These are phyloP conservation scores for Alternaria hordeiaustralica DNA, from an alignment of 2,329 filamentous ascomycete species.

Conservation along the genomic window DNA sequence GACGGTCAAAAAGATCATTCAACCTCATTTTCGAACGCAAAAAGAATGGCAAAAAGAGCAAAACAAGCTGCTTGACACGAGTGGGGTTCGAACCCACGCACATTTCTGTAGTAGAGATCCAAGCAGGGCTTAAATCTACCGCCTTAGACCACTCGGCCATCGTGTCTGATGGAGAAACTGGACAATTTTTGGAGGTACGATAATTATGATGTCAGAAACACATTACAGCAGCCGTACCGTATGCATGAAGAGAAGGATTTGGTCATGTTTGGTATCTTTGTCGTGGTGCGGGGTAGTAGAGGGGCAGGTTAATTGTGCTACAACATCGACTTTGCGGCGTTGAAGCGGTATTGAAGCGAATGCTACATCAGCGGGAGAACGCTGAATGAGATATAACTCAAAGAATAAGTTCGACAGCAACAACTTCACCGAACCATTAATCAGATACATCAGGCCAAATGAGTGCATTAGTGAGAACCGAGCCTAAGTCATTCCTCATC, in stretches of 20 bases:
- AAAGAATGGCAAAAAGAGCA: not conserved
- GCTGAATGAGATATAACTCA: no score
- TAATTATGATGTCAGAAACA: no score
- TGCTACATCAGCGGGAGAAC: rapidly evolving
- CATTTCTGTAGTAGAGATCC: constrained; percentile 42
- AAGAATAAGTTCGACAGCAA: no score
- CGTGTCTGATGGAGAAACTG: constrained; percentile 26
- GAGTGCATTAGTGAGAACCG: not conserved
- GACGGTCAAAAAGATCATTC: not conserved
- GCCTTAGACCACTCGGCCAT: constrained; percentile 44
- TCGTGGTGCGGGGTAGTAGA: not conserved
- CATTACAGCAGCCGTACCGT: no score
- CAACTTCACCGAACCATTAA: no score
- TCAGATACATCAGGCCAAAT: not conserved
- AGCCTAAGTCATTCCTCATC: not conserved
- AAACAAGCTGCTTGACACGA: constrained; percentile 28
- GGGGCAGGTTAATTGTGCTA: not conserved
- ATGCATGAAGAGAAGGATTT: not conserved
- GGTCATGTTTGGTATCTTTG: not conserved
- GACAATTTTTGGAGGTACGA: not conserved
- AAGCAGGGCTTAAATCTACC: constrained; percentile 41
- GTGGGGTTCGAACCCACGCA: constrained; percentile 43
- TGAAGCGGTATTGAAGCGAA: not conserved
- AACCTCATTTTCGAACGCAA: not conserved
- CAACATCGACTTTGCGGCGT: not conserved